phyloP scores from a whole-genome alignment of 495 filamentous ascomycete genomes.

The Amorphotheca resinae region DNA sequence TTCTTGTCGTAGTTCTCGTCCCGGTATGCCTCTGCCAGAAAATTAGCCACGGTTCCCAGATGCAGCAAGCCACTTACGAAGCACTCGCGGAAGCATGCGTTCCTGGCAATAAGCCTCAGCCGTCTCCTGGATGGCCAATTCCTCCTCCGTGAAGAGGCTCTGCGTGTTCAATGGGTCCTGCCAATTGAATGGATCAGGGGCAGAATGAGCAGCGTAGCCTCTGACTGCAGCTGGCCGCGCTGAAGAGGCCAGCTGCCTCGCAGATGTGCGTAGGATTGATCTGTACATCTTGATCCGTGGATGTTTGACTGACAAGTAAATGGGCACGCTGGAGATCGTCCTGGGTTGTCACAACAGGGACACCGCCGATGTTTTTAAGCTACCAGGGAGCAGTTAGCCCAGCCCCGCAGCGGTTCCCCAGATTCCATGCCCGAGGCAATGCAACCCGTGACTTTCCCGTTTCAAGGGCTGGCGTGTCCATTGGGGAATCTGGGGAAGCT shows the following conservation, averaged over 20 bases:
- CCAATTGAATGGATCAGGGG: constrained; percentile 65
- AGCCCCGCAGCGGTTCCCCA: background rate
- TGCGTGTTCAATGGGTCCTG: constrained; percentile 71
- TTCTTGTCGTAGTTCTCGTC: constrained; percentile 83
- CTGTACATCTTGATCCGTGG: constrained; percentile 30
- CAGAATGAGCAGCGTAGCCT: constrained; percentile 25
- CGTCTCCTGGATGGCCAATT: constrained; percentile 77
- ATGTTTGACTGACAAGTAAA: background rate
- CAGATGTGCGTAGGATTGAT: constrained; percentile 23
- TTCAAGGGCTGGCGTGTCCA: too few species aligned
- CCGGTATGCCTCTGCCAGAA: constrained; percentile 72
- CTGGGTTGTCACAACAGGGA: background rate
- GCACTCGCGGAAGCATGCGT: constrained; percentile 66
- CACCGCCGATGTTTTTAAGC: background rate
- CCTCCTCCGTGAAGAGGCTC: constrained; percentile 73
- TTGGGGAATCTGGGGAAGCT: too few species aligned
- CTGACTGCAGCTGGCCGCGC: constrained; percentile 18
- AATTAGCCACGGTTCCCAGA: constrained; percentile 1
- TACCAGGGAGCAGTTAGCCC: too few species aligned
- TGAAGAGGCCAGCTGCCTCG: constrained; percentile 23
- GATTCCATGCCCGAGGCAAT: too few species aligned
- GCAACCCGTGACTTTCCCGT: too few species aligned
- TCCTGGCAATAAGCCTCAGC: constrained; percentile 91
- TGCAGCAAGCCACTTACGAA: constrained; percentile 47
- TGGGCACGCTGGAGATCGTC: constrained; percentile 1